A percentile compares a stretch with the other conserved stretches of the same genome.
Conservation (phyloP, 495 filamentous ascomycete genomes). For the Haplographium delicatum region DNA sequence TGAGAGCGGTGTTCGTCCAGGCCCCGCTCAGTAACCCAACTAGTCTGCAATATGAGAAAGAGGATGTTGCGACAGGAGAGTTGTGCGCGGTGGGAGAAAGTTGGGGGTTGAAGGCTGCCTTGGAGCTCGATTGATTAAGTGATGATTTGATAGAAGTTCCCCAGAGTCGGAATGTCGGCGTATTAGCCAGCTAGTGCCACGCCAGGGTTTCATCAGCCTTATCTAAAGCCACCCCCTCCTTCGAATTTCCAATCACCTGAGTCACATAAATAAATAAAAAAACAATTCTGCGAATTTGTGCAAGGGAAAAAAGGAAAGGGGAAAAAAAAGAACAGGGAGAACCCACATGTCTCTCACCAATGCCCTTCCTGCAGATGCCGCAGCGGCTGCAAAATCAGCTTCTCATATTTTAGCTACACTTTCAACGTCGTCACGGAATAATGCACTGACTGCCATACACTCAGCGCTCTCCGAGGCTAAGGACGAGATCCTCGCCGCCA, state of each 20-base stretch:
- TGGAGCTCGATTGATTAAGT: background rate
- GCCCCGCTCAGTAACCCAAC: no score
- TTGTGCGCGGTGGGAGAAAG: no score
- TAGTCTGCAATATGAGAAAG: no score
- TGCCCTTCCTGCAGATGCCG: constrained; percentile 59
- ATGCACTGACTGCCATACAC: constrained; percentile 79
- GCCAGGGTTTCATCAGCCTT: no score
- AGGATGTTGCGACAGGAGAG: no score
- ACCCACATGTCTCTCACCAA: constrained; percentile 71
- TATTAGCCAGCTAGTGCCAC: background rate
- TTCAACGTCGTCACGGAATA: constrained; percentile 62
- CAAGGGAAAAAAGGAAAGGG: no score
- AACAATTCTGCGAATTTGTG: no score
- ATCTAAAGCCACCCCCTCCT: constrained; percentile 6
- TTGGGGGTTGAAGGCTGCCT: constrained; percentile 8
- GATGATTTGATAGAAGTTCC: constrained; percentile 3
- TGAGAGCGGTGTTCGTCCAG: no score
- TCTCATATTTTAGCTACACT: constrained; percentile 66
- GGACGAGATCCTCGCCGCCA: constrained; percentile 76
- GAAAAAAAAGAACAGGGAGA: no score
- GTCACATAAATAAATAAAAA: background rate
- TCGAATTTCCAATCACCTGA: constrained; percentile 2
- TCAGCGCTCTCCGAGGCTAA: constrained; percentile 59
- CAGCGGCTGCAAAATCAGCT: constrained; percentile 62
- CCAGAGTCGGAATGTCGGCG: background rate